Evolutionary conservation across 1,284 basidiomycete genomes (phyloP).

Genomic region (Agroathelia rolfsii): DNA sequence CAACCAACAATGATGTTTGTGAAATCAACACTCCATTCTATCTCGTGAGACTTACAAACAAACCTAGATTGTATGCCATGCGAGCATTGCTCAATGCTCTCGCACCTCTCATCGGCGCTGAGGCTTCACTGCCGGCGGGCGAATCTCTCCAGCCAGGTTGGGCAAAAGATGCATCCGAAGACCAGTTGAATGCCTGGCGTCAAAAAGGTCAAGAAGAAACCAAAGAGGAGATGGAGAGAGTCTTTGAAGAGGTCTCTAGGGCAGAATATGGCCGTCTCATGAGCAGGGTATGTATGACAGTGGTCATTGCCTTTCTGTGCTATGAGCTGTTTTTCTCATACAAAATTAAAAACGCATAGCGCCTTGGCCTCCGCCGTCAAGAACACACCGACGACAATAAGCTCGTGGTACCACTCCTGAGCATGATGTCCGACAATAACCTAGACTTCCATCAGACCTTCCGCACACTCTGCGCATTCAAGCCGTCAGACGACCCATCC

Average conservation of each 20-base stretch:
- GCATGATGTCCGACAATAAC: constrained; percentile 56
- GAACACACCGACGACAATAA: constrained; percentile 48
- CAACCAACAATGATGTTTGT: constrained; percentile 52
- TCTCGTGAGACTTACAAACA: constrained; percentile 9
- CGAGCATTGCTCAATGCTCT: constrained; percentile 67
- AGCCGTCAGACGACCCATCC: constrained; percentile 24
- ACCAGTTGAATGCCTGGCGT: constrained; percentile 55
- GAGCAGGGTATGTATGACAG: constrained; percentile 48
- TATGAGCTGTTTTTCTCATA: constrained; percentile 1
- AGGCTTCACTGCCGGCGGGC: constrained; percentile 41
- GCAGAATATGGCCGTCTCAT: constrained; percentile 56
- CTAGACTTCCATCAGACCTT: constrained; percentile 83
- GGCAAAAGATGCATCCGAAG: constrained; percentile 43
- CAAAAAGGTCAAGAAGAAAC: constrained; percentile 40
- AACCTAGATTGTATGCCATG: constrained; percentile 61
- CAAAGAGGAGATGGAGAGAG: constrained; percentile 48
- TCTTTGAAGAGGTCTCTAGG: constrained; percentile 45
- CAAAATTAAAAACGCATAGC: constrained; percentile 21
- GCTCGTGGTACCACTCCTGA: constrained; percentile 55
- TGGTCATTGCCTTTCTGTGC: constrained; percentile 1
- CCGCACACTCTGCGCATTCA: constrained; percentile 60
- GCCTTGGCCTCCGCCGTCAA: constrained; percentile 58
- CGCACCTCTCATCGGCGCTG: constrained; percentile 76
- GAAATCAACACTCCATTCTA: neutral
- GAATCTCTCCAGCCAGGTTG: constrained; percentile 52